phyloP scores from a whole-genome alignment of 116 monocot genomes.

The Posidonia oceanica region DNA sequence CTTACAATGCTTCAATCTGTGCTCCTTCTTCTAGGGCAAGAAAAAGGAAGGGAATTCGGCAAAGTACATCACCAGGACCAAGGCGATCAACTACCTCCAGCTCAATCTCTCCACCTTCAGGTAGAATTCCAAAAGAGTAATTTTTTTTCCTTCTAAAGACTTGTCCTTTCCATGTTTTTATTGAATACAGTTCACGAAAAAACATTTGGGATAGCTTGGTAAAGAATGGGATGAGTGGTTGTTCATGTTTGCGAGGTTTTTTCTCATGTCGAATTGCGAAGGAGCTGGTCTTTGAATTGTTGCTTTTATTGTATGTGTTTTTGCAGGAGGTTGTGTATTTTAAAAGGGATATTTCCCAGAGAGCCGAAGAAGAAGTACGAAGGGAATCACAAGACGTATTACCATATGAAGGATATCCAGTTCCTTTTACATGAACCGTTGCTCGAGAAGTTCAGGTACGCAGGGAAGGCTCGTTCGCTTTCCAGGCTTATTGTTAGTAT shows the following conservation, averaged over 20 bases:
- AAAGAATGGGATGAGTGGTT: neutral
- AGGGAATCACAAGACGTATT: conserved; percentile 94
- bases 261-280: neutral
- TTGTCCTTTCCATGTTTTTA: neutral
- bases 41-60: conserved; percentile 96
- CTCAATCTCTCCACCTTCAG: conserved; percentile 66
- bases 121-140: conserved; percentile 4
- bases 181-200: neutral
- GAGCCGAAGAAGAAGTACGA: conserved; percentile 97
- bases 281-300: neutral
- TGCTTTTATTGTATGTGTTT: neutral
- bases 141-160: neutral
- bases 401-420: conserved; percentile 80
- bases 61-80: conserved; percentile 87
- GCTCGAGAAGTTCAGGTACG: conserved; percentile 68
- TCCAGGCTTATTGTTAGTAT: too few species aligned
- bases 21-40: conserved; percentile 52
- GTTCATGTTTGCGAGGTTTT: neutral
- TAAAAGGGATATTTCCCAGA: conserved; percentile 83
- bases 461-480: too few species aligned
- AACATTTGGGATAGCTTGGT: neutral
- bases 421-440: conserved; percentile 79
- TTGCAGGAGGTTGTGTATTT: conserved; percentile 84
- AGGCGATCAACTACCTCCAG: conserved; percentile 77
- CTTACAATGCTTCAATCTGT: neutral